Percentiles rank a stretch among this genome's conserved stretches.
These are phyloP conservation scores for Coniochaeta pulveracea DNA, from an alignment of 2,329 filamentous ascomycete species.

Conservation along the genomic window DNA sequence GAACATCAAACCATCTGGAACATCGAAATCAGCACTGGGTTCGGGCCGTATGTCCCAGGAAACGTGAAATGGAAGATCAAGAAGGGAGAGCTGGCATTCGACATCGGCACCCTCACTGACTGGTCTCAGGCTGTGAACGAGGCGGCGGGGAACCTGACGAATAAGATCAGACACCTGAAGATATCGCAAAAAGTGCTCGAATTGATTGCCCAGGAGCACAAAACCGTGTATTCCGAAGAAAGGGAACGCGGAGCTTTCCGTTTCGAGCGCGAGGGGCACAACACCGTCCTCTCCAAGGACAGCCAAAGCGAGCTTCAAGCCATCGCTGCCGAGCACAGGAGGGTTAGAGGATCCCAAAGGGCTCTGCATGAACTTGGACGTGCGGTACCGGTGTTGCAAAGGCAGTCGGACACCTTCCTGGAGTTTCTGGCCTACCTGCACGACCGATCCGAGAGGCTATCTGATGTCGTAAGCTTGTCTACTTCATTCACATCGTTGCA, in stretches of 20 bases:
- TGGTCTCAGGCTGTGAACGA: constrained; percentile 5
- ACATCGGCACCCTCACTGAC: constrained; percentile 4
- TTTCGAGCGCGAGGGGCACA: too few relatives aligned
- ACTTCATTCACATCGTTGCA: neutral
- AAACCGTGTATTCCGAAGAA: neutral
- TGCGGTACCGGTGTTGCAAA: neutral
- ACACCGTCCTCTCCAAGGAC: too few relatives aligned
- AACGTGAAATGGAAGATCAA: neutral
- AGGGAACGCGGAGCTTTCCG: neutral
- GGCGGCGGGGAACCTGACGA: neutral
- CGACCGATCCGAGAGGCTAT: constrained; percentile 2
- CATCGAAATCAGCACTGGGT: constrained; percentile 3
- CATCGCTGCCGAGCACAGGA: too few relatives aligned
- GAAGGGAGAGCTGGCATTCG: neutral
- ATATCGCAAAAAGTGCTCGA: neutral
- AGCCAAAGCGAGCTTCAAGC: too few relatives aligned
- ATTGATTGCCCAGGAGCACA: neutral
- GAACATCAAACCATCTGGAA: neutral
- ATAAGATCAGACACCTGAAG: constrained; percentile 1
- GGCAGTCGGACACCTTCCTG: neutral
- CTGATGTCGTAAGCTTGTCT: constrained; percentile 1
- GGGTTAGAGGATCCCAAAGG: neutral
- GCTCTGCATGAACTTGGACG: neutral
- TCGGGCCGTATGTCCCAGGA: neutral
- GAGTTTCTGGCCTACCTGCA: constrained; percentile 1